Conservation (phyloP, 2,329 filamentous ascomycete genomes). For the Penicillium decumbens region DNA sequence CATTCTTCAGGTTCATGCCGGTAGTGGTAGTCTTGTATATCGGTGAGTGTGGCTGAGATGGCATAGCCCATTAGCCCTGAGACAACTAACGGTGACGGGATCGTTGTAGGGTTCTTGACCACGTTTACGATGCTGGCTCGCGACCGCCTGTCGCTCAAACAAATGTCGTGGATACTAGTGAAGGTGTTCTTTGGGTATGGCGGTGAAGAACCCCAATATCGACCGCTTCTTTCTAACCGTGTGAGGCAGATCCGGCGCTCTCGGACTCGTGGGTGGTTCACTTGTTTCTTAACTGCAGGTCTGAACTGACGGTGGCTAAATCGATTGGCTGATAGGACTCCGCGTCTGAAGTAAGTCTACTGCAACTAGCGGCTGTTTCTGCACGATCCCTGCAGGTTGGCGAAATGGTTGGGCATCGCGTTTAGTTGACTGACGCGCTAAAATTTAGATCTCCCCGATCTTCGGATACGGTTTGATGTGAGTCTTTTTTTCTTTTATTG, state of each 20-base stretch:
- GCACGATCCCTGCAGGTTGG: conserved; percentile 27
- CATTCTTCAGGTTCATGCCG: conserved; percentile 78
- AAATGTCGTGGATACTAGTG: conserved; percentile 58
- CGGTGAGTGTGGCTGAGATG: conserved; percentile 42
- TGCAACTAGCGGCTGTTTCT: conserved; percentile 28
- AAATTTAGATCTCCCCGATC: conserved; percentile 37
- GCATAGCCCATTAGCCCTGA: conserved; percentile 2
- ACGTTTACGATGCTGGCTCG: conserved; percentile 62
- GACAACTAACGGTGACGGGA: conserved; percentile 1
- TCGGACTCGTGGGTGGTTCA: conserved; percentile 53
- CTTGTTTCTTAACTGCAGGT: conserved; percentile 3
- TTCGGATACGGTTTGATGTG: conserved; percentile 40
- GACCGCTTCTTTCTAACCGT: conserved; percentile 25
- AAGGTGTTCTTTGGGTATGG: conserved; percentile 59
- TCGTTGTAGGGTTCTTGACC: conserved; percentile 66
- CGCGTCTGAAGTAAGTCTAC: conserved; percentile 35
- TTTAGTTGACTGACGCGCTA: conserved; percentile 38
- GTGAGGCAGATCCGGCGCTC: conserved; percentile 47
- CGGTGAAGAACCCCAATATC: conserved; percentile 22
- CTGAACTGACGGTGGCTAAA: conserved; percentile 37
- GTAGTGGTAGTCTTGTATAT: conserved; percentile 77
- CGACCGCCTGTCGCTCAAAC: conserved; percentile 50
- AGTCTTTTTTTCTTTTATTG: conserved; percentile 18
- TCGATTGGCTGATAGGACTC: conserved; percentile 40
- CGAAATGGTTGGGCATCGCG: conserved; percentile 39